These are phyloP conservation scores for Exobasidium cylindrosporum DNA, from an alignment of 1,284 basidiomycete genomes.

Conservation along the genomic window DNA sequence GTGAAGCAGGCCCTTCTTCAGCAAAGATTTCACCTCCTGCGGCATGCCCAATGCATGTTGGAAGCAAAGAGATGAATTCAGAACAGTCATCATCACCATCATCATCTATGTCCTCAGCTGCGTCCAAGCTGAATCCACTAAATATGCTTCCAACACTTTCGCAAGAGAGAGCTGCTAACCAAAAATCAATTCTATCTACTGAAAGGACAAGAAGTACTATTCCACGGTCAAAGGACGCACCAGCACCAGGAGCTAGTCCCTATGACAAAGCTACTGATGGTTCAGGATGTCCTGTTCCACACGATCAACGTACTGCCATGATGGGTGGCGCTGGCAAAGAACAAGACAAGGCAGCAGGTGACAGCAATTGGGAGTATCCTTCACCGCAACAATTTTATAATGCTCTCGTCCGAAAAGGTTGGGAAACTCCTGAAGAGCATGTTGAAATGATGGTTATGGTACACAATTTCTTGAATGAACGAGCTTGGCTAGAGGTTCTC, in stretches of 20 bases:
- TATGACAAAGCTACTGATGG: conserved; percentile 40
- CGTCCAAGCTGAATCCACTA: conserved; percentile 64
- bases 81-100: conserved; percentile 17
- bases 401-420: conserved; percentile 91
- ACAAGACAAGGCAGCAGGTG: conserved; percentile 42
- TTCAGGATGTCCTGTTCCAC: conserved; percentile 24
- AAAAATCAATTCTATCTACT: conserved; percentile 68
- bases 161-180: conserved; percentile 66
- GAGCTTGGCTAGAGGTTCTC: conserved; percentile 90
- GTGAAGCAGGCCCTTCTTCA: conserved; percentile 1
- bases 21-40: background rate
- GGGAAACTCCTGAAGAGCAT: conserved; percentile 95
- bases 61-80: background rate
- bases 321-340: conserved; percentile 42
- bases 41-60: conserved; percentile 12
- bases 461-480: conserved; percentile 96
- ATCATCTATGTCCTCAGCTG: conserved; percentile 20
- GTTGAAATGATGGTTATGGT: conserved; percentile 97
- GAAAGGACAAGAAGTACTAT: conserved; percentile 78
- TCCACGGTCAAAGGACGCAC: conserved; percentile 65
- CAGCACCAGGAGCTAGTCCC: conserved; percentile 45
- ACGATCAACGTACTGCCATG: conserved; percentile 20
- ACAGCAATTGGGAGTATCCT: conserved; percentile 96
- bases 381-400: conserved; percentile 99
- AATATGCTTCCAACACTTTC: conserved; percentile 86